Conservation (phyloP, 2,329 filamentous ascomycete species). For the Venturia pyrina region DNA sequence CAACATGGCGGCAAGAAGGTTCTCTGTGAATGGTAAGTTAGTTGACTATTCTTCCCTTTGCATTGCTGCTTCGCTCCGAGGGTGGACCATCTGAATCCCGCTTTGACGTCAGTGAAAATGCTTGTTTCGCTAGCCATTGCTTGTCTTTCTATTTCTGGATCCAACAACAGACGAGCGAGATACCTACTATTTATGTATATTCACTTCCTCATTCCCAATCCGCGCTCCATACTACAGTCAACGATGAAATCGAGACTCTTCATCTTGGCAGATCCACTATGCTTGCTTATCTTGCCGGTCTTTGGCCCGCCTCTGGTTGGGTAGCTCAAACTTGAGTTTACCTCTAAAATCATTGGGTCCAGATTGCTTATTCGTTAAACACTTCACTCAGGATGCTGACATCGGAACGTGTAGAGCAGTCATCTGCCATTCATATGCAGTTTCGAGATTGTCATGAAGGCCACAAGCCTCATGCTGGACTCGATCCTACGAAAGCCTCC, state of each 20-base stretch:
- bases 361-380: not conserved
- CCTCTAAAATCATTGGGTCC: not conserved
- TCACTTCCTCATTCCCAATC: not conserved
- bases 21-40: slow-evolving; percentile 4
- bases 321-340: not conserved
- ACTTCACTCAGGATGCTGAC: not conserved
- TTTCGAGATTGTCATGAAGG: slow-evolving; percentile 87
- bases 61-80: not conserved
- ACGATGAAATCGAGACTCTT: not conserved
- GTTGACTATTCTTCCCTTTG: not conserved
- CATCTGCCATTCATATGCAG: slow-evolving; percentile 76
- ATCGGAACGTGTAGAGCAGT: slow-evolving; percentile 47
- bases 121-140: not conserved
- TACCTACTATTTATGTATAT: not conserved
- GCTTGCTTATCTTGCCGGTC: not conserved
- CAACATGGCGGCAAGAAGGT: not conserved
- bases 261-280: not conserved
- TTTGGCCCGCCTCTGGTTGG: not conserved
- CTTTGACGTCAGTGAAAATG: not conserved
- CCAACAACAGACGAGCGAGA: not conserved
- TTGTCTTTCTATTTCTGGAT: not conserved
- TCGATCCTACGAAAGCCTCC: slow-evolving; percentile 77
- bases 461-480: slow-evolving; percentile 70
- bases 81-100: not conserved
- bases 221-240: not conserved